Evolutionary conservation across 495 filamentous ascomycete species (phyloP), one percentile per base, ranked within the genome.

Genomic region (Thermochaetoides thermophila): DNA sequence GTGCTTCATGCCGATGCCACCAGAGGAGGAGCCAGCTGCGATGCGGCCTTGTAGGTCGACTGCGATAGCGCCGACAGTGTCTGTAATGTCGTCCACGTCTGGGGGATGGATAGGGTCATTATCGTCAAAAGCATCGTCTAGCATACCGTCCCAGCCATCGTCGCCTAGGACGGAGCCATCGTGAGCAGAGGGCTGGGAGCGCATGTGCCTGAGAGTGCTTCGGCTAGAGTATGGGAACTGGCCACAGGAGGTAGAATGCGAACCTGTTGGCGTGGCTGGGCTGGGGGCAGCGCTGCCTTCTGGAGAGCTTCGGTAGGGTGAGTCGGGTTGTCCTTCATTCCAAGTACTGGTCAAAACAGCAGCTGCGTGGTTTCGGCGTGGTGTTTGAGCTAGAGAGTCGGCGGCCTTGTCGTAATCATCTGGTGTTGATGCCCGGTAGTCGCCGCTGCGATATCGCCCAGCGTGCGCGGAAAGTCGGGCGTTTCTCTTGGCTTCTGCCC

Each of bases 1-100:
- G 56, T 89, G 84, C 46, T 97, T 97, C 85, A 97, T 93, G 11
- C 91, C 91, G 42, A 96, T 96, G 5, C 89, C 89, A n/a, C 89
- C 89, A 29, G 89, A 97, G 5, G 89, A 96, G 3, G 91, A 92
- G n/a, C 81, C 89, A 7, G 87, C 89, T 4, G 89, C 91, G 49
- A 97, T 93, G 29, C 79, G 77, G 13, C 89, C 89, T 24, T 64
- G 72, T 15, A 61, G 60, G 45, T 97, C 89, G 38, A 97, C 71
- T 26, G 85, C 91, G 43, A 97, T 89, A 13, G 84, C 91, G 7
- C 89, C 89, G 22, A 97, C 82, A 3, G 89, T 97, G 57, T 97
- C 89, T 3, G 78, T 91, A 37, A 97, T 76, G 7, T 53, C 34
- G 48, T 74, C 70, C 12, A 52, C 52, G n/a, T 58, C 49, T 24